Conservation (phyloP, 2,329 filamentous ascomycete species). For the Xylariales sp. region DNA sequence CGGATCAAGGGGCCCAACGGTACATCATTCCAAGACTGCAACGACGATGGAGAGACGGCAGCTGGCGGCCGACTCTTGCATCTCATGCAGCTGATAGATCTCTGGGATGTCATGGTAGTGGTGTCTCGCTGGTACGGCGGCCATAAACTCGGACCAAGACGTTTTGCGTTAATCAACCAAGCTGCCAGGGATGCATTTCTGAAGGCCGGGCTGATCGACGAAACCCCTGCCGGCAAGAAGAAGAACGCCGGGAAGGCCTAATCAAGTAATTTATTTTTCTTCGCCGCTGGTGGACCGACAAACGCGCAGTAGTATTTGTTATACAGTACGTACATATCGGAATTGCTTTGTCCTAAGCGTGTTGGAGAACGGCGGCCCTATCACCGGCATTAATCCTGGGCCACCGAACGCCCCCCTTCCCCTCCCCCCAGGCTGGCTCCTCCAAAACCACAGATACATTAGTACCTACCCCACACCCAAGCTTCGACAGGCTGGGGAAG, state of each 20-base stretch:
- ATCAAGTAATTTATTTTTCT: too few relatives aligned
- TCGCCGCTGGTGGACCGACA: too few relatives aligned
- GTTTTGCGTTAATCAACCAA: constrained; percentile 87
- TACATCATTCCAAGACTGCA: constrained; percentile 76
- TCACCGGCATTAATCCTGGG: constrained; percentile 1
- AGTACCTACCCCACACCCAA: too few relatives aligned
- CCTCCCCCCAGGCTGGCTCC: too few relatives aligned
- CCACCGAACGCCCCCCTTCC: too few relatives aligned
- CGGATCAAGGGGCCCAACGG: constrained; percentile 62
- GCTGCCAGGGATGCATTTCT: constrained; percentile 82
- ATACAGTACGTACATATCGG: too few relatives aligned
- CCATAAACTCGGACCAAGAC: constrained; percentile 78
- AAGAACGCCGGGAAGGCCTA: constrained; percentile 25
- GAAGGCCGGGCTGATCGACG: constrained; percentile 64
- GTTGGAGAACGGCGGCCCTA: too few relatives aligned
- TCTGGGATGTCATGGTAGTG: constrained; percentile 90
- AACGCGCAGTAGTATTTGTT: too few relatives aligned
- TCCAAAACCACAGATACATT: too few relatives aligned
- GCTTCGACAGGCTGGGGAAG: too few relatives aligned
- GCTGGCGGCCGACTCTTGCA: constrained; percentile 82
- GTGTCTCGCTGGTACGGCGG: constrained; percentile 96
- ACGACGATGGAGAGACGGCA: constrained; percentile 94
- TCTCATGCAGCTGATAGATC: constrained; percentile 89
- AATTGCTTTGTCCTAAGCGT: too few relatives aligned
- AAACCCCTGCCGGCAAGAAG: constrained; percentile 39